Evolutionary conservation across 164 flowering plant species (phyloP).

Genomic region (Vitis amurensis): DNA sequence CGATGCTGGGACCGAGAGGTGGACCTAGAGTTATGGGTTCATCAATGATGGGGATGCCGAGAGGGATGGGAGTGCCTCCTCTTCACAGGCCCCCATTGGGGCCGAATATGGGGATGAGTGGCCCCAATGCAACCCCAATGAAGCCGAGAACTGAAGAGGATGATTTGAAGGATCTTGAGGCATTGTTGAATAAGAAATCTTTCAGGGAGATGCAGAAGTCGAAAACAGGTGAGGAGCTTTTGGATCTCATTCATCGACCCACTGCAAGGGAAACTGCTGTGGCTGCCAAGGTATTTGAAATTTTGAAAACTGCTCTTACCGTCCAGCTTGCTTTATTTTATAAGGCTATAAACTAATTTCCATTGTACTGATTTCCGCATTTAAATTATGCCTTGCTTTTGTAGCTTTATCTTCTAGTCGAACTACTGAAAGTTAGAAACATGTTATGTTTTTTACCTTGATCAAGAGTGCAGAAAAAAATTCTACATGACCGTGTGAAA

Average conservation of each 20-base stretch:
- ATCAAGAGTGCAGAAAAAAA: too few relatives aligned
- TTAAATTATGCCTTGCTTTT: too few relatives aligned
- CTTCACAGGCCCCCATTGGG: slow-evolving; percentile 56
- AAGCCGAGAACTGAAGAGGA: slow-evolving; percentile 81
- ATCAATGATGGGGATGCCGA: slow-evolving; percentile 54
- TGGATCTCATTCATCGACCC: slow-evolving; percentile 91
- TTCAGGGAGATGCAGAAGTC: slow-evolving; percentile 86
- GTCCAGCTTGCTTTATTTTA: background rate
- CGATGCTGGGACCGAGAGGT: slow-evolving; percentile 57
- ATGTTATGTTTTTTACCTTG: too few relatives aligned
- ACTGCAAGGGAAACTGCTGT: slow-evolving; percentile 94
- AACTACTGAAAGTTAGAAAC: too few relatives aligned
- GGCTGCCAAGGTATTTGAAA: slow-evolving; percentile 72
- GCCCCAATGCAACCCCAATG: slow-evolving; percentile 26
- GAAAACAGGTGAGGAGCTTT: slow-evolving; percentile 90
- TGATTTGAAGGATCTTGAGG: slow-evolving; percentile 91
- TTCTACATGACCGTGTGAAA: too few relatives aligned
- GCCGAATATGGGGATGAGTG: slow-evolving; percentile 24
- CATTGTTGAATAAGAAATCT: slow-evolving; percentile 83
- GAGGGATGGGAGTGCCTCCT: slow-evolving; percentile 57
- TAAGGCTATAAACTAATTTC: too few relatives aligned
- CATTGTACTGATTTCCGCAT: too few relatives aligned
- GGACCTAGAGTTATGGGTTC: slow-evolving; percentile 51
- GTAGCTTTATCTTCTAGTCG: too few relatives aligned
- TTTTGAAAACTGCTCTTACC: background rate